Base-by-base conservation (phyloP, 345 rosid species). In the Arabis alpina region DNA sequence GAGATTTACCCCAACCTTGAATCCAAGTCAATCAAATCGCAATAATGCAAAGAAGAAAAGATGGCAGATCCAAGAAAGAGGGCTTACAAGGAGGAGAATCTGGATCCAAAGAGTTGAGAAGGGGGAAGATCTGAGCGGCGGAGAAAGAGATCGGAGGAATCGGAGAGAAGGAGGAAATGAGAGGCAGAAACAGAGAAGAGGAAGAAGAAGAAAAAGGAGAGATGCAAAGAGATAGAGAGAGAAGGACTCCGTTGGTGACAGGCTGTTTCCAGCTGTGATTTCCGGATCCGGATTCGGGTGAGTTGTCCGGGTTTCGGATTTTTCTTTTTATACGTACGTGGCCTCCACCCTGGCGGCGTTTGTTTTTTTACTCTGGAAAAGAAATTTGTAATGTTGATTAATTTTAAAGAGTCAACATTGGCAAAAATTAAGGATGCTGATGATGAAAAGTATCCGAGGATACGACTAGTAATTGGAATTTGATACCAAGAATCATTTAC, bases 221-320 rank as follows among this genome's bases (percentile, higher is more conserved):
- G 30, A 32, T 2, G 16, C 42, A 28, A 54, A 19, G 55, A 28
- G 41, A 24, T 41, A 70, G 61, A 37, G 66, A 54, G 47, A 42
- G 43, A 30, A 41, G 56, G 84, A 81, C 92, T 86, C 85, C 84
- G 97, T 91, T 91, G 96, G 89, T 85, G 98, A 89, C 99, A 94
- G 98, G 76, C 98, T 94, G 98, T 89, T 78, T 87, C 97, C 99
- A 94, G 97, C 99, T 94, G 88, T 87, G 71, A 44, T 71, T 15
- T 65, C 90, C 89, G 77, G 95, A 74, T 76, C 77, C 80, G 84
- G 85, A 24, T 37, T 1, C 55, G 36, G 60, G 2, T 66, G 59
- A 58, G 71, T 65, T 73, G 72, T 64, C 56, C 32, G 61, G 70
- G 58, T 73, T 50, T 13, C 57, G 58, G 47, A 6, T 58, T 10